Base-by-base conservation (phyloP, 2,329 filamentous ascomycete species). In the Aspergillus sergii region DNA sequence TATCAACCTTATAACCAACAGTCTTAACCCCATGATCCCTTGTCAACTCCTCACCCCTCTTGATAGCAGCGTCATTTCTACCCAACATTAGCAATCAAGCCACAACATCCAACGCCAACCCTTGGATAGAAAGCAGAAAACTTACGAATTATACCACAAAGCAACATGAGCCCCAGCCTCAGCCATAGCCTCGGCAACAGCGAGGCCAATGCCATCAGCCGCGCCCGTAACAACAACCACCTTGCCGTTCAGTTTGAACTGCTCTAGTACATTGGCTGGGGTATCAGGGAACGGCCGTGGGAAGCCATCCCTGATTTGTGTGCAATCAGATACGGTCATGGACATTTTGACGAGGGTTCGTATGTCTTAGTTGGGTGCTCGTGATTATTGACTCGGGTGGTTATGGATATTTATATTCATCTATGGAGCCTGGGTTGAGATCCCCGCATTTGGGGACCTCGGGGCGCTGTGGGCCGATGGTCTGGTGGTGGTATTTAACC, bases 141-240 rank as follows among this genome's bases (percentile, higher is more conserved):
- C 73, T 58, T 58, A 75, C 73, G 73, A 75, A 57, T 80, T 77
- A 68, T 80, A 80, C 75, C 75, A 79, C 56, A 80, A 34, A 7
- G 75, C 82, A 26, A 84, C 78, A 51, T 79, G 57, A 0, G 74
- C 82, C 0, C 76, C 76, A 0, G 81, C 82, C 59, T 84, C 82
- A 1, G 81, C 81, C 72, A 82, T 79, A 1, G 76, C 80, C 60
- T 84, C 79, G 0, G 80, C 75, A 4, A 82, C 80, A 0, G 82
- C 76, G 50, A 75, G 71, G 0, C 82, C 82, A 46, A 84, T 79
- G 0, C 82, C 82, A 46, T 82, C 81, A 0, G 80, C 77, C 0
- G 81, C 81, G 5, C 82, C 82, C 0, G 75, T 83, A 1, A 84
- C 72, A n/a, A 79, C 76, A 0, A 79, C 77, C 1, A 73, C 70